Base-by-base conservation (phyloP, 305 asterid species). In the Rubia tinctorum region DNA sequence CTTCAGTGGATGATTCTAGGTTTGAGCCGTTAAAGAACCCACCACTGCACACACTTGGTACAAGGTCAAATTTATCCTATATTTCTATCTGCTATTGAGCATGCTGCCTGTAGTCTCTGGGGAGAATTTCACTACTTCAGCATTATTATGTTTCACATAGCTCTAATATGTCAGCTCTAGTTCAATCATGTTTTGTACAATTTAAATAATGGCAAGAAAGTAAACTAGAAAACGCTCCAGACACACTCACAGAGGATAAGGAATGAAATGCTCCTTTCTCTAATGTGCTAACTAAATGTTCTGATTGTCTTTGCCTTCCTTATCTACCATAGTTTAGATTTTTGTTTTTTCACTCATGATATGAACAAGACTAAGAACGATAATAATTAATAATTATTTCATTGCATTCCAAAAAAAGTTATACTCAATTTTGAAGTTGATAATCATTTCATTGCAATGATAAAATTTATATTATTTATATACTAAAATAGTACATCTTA, bases 1-100 rank as follows among this genome's bases (percentile, higher is more conserved):
- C 60, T 39, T 55, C 66, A 77, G 71, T 79, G 11, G 73, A 37
- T 72, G 69, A 82, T 66, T 27, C 69, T 13, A 74, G 68, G 73
- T 63, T 82, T 43, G 90, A 75, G 69, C 77, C 76, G 55, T 59
- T 77, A 34, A 87, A 84, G 80, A 87, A 79, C 79, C 82, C 73
- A 12, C 75, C 77, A n/a, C 61, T 55, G 49, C 76, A 62, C 39
- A 34, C 78, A 43, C 77, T 85, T 0, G 84, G 88, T 67, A 67
- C 76, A 34, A 90, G 82, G 79, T 91, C 86, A 40, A 83, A 77
- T 71, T 77, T 94, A 83, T 67, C 90, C 11, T 79, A 88, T 43
- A 86, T 91, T 58, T 81, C 88, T n/a, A 70, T 85, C 75, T 92
- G 94, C 86, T 83, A 69, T 76, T 87, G 69, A 83, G 39, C 76